phyloP scores from a whole-genome alignment of 2,329 filamentous ascomycete species.

The Metarhizium sp. region DNA sequence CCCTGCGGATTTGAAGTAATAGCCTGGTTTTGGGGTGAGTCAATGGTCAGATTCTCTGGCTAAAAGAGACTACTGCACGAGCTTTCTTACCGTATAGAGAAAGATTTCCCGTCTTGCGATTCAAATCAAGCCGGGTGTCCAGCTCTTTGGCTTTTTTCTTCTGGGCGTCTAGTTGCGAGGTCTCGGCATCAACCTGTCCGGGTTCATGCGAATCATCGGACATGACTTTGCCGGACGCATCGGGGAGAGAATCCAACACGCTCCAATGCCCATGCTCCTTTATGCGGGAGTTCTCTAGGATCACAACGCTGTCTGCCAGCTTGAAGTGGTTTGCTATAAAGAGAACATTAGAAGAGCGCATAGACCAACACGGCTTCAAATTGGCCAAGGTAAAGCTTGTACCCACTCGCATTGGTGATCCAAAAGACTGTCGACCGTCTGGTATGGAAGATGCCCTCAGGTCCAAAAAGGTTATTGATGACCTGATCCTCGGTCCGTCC shows the following conservation, averaged over 20 bases:
- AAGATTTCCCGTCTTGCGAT: background rate
- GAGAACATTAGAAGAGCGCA: background rate
- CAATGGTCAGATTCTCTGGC: background rate
- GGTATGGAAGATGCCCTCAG: background rate
- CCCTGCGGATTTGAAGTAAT: background rate
- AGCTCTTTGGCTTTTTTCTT: background rate
- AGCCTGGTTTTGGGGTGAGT: background rate
- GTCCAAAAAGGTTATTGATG: background rate
- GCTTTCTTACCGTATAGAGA: background rate
- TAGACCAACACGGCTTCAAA: background rate
- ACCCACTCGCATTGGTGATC: background rate
- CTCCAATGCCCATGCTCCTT: background rate
- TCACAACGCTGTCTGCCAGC: background rate
- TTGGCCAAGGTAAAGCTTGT: background rate
- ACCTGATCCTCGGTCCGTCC: background rate
- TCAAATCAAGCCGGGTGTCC: background rate
- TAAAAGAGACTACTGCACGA: no score
- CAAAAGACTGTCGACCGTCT: background rate
- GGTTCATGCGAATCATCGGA: no score
- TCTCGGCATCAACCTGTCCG: background rate
- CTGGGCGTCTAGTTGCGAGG: background rate
- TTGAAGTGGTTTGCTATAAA: background rate
- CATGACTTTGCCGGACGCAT: background rate
- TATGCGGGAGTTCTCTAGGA: background rate
- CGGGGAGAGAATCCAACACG: background rate